These are phyloP conservation scores for Taphrina betulina DNA, from an alignment of 1,139 yeast species.

Conservation along the genomic window DNA sequence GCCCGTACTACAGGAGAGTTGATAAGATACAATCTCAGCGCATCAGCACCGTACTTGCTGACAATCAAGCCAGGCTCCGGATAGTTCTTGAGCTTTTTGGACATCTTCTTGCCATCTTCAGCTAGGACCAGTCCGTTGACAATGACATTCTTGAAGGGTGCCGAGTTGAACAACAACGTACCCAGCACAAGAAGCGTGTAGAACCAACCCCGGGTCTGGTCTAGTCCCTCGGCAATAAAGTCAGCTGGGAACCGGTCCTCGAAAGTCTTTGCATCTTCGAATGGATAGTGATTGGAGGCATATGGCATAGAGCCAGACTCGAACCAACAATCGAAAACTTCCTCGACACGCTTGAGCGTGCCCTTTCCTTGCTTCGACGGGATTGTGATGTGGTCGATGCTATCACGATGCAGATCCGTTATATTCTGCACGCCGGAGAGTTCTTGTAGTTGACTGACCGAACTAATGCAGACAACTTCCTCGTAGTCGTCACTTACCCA, in stretches of 20 bases:
- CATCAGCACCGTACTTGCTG: constrained; percentile 94
- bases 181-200: constrained; percentile 95
- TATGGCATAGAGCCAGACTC: constrained; percentile 99
- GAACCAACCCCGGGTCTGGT: constrained; percentile 99
- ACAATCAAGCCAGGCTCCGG: constrained; percentile 88
- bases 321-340: constrained; percentile 99
- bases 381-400: constrained; percentile 84
- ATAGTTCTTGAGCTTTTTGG: constrained; percentile 94
- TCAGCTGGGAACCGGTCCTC: constrained; percentile 85
- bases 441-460: constrained; percentile 78
- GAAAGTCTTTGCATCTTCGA: constrained; percentile 74
- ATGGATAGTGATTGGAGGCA: constrained; percentile 95
- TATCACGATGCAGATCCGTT: constrained; percentile 90
- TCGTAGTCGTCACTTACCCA: constrained; percentile 95
- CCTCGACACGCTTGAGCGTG: constrained; percentile 81
- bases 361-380: constrained; percentile 95
- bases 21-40: constrained; percentile 89
- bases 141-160: constrained; percentile 93
- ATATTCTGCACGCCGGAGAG: constrained; percentile 78
- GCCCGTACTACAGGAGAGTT: constrained; percentile 97
- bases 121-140: constrained; percentile 97
- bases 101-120: constrained; percentile 98
- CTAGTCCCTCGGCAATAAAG: constrained; percentile 97
- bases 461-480: constrained; percentile 91
- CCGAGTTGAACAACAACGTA: constrained; percentile 85